These are phyloP conservation scores for Aspergillus hancockii DNA, from an alignment of 495 filamentous ascomycete species.

Conservation along the genomic window DNA sequence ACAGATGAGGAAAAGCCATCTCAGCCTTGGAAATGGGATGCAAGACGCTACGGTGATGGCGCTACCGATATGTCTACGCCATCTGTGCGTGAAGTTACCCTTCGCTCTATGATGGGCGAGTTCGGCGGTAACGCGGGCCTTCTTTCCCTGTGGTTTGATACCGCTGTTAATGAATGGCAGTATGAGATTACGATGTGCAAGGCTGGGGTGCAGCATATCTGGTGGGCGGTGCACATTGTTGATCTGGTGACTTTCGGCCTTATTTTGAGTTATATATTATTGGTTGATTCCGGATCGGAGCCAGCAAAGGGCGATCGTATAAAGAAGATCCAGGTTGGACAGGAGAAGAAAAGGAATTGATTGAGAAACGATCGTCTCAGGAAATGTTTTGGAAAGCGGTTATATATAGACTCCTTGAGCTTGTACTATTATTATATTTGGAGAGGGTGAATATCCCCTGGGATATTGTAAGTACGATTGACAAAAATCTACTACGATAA, in stretches of 20 bases:
- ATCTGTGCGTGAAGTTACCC: constrained; percentile 81
- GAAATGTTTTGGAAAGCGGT: neutral
- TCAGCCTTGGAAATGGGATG: constrained; percentile 12
- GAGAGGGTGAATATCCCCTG: neutral
- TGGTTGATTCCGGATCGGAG: neutral
- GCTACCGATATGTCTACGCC: constrained; percentile 17
- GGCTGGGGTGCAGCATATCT: constrained; percentile 84
- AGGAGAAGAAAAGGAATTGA: constrained; percentile 1
- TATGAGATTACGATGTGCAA: constrained; percentile 77
- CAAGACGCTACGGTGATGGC: constrained; percentile 27
- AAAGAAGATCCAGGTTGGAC: constrained; percentile 1
- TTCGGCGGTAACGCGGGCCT: constrained; percentile 87
- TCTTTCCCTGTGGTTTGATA: constrained; percentile 86
- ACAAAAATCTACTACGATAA: neutral
- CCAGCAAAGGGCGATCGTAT: neutral
- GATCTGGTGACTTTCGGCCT: constrained; percentile 55
- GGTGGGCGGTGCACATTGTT: constrained; percentile 85
- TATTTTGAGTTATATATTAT: constrained; percentile 18
- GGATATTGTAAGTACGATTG: neutral
- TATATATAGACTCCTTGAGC: neutral
- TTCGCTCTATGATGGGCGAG: constrained; percentile 98
- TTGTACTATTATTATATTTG: neutral
- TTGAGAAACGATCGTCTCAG: neutral
- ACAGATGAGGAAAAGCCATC: neutral
- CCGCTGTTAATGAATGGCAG: constrained; percentile 64